Evolutionary conservation across 345 rosid genomes (phyloP), one percentile per base, ranked within the genome.

Genomic region (Acer negundo): DNA sequence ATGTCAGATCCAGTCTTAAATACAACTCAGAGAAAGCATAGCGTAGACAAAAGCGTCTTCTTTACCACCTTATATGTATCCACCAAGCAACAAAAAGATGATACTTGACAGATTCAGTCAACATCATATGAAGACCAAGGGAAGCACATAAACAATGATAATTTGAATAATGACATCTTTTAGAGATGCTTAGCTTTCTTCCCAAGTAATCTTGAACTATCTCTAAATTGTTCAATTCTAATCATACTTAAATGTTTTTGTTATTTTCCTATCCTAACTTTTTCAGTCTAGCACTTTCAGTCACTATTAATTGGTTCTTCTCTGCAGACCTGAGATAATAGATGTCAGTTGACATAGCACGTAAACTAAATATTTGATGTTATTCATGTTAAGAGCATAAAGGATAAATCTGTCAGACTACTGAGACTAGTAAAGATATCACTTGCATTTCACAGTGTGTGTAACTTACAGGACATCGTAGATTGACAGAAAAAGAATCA

Each of bases 391-490:
- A 31, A 10, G 12, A 19, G 11, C 16, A 55, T n/a, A 53, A 55
- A 70, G 16, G 10, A 56, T 56, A n/a, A 71, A 19, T 71, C 20
- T n/a, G 26, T 17, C 63, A 59, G 13, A 59, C 63, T 22, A 59
- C 38, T 35, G 38, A 35, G 6, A 35, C 38, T 35, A 35, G 66
- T 47, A 38, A 66, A 56, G 62, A 44, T 24, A 67, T 20, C 61
- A 17, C 63, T 49, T 24, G 69, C 76, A 64, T 72, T 65, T 49
- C 35, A 24, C 9, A 23, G 58, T 22, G 62, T 10, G 59, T 16
- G 55, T 64, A 77, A 86, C 99, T 89, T 86, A 96, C 99, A 77
- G 98, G 99, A 86, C 99, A 96, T 22, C 99, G 97, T 11, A 96
- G 93, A 82, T 87, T 92, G 85, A 94, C 90, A 78, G 80, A 75